A percentile compares a stretch with the other conserved stretches of the same genome.
These are phyloP conservation scores for barrel medic (Medicago truncatula) DNA, from an alignment of 306 rosid species.

Conservation along the genomic window MtrunA17r5.0-ANR NC_053045.1:4298501-4299000, in stretches of 20 bases:
- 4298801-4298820: too few species aligned
- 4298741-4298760: slow-evolving; percentile 14
- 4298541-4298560: slow-evolving; percentile 64
- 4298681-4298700: neutral
- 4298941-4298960: neutral
- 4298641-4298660: neutral
- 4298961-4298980: neutral
- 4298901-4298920: neutral
- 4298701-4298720: slow-evolving; percentile 1
- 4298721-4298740: neutral
- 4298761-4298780: slow-evolving; percentile 34
- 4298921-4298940: neutral
- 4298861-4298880: neutral
- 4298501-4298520: slow-evolving; percentile 51
- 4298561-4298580: slow-evolving; percentile 87
- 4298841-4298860: neutral
- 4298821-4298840: too few species aligned
- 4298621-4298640: slow-evolving; percentile 34
- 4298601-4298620: slow-evolving; percentile 3
- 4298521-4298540: slow-evolving; percentile 52
- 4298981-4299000: neutral
- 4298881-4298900: neutral
- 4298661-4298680: neutral
- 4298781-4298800: slow-evolving; percentile 26
- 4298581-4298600: slow-evolving; percentile 8